Evolutionary conservation across 257 asterid species (phyloP).

Genomic region (Rubia yunnanensis): DNA sequence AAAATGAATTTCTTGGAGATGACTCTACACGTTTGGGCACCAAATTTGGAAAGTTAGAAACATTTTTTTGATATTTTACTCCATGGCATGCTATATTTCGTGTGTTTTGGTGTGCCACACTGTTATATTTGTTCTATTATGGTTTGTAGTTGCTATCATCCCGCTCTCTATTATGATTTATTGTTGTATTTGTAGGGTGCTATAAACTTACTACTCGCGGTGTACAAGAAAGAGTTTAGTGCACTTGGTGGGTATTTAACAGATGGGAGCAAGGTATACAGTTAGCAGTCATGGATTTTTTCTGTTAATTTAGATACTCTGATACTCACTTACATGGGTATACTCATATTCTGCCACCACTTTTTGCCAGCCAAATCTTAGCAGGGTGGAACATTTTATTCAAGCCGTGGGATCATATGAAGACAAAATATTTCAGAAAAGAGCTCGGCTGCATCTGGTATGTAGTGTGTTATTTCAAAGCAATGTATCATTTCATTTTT

Average conservation of each 20-base stretch:
- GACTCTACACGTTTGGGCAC: neutral
- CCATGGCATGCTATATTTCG: neutral
- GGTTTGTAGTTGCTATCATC: too few relatives aligned
- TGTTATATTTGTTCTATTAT: neutral
- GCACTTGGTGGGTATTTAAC: conserved; percentile 80
- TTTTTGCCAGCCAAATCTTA: conserved; percentile 62
- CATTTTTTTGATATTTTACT: neutral
- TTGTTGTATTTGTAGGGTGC: conserved; percentile 59
- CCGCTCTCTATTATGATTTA: conserved; percentile 6
- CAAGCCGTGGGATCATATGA: conserved; percentile 94
- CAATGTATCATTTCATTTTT: neutral
- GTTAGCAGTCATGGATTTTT: conserved; percentile 7
- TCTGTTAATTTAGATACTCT: neutral
- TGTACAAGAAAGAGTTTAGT: conserved; percentile 81
- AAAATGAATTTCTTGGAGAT: neutral
- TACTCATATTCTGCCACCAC: conserved; percentile 7
- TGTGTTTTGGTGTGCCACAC: neutral
- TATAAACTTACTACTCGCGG: conserved; percentile 86
- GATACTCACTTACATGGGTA: conserved; percentile 5
- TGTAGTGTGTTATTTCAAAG: neutral
- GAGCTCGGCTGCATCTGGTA: conserved; percentile 91
- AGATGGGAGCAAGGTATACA: conserved; percentile 73
- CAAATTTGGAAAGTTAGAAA: neutral
- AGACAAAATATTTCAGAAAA: conserved; percentile 83
- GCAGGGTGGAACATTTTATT: conserved; percentile 78